Conservation (phyloP, 2,329 filamentous ascomycete genomes). For the Diaporthe sp. region DNA sequence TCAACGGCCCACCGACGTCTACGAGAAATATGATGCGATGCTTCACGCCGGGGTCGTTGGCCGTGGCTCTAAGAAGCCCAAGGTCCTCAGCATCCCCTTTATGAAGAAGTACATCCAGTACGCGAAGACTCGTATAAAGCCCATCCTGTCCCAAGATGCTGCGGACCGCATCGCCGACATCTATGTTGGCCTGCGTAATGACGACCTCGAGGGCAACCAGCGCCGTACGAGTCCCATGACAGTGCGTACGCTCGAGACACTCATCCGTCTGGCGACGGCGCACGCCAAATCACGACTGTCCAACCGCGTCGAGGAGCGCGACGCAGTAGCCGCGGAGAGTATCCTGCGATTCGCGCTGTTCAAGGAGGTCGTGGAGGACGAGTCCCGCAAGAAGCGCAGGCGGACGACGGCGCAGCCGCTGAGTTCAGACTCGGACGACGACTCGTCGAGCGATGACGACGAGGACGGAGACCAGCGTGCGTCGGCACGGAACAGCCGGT, state of each 20-base stretch:
- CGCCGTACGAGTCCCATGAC: slow-evolving; percentile 95
- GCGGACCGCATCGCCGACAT: slow-evolving; percentile 92
- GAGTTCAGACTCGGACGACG: slow-evolving; percentile 70
- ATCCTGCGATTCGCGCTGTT: slow-evolving; percentile 96
- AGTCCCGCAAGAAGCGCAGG: slow-evolving; percentile 87
- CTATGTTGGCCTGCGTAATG: slow-evolving; percentile 93
- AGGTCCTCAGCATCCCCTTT: slow-evolving; percentile 95
- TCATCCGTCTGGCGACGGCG: slow-evolving; percentile 97
- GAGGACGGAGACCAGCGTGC: slow-evolving; percentile 61
- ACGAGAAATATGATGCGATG: slow-evolving; percentile 97
- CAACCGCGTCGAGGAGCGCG: slow-evolving; percentile 88
- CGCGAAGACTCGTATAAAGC: slow-evolving; percentile 92
- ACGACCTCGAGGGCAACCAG: slow-evolving; percentile 95
- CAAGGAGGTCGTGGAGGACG: slow-evolving; percentile 89
- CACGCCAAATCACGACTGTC: slow-evolving; percentile 95
- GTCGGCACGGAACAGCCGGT: slow-evolving; percentile 51
- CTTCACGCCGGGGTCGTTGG: slow-evolving; percentile 92
- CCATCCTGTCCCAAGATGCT: slow-evolving; percentile 89
- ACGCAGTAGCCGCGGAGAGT: slow-evolving; percentile 88
- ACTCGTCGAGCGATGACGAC: slow-evolving; percentile 71
- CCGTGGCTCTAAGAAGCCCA: slow-evolving; percentile 81
- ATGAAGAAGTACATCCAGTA: slow-evolving; percentile 99
- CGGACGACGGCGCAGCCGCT: slow-evolving; percentile 69
- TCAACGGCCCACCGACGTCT: slow-evolving; percentile 87
- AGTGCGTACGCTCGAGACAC: slow-evolving; percentile 94